Percentiles rank a stretch among this genome's conserved stretches.
Conservation (phyloP, 139 green algal genomes). For the Nannochloris sp. region DNA sequence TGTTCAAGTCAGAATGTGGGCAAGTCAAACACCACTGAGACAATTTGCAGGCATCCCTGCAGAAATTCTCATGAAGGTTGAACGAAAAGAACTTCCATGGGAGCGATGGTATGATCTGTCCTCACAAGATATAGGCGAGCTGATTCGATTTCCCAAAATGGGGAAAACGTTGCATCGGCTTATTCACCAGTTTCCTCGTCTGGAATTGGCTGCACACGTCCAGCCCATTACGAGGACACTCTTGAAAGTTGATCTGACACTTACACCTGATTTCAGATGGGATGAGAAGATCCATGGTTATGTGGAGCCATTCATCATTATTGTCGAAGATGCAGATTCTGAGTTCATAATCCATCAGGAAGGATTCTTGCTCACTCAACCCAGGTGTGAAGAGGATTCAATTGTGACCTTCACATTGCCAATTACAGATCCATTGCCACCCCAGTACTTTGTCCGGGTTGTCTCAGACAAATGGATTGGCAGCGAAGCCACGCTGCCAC, state of each 20-base stretch:
- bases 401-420: conserved; percentile 87
- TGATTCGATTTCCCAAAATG: conserved; percentile 91
- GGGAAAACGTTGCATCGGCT: conserved; percentile 90
- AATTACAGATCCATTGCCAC: conserved; percentile 86
- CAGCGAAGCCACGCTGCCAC: conserved; percentile 76
- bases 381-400: conserved; percentile 72
- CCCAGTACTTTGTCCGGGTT: conserved; percentile 93
- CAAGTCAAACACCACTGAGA: conserved; percentile 78
- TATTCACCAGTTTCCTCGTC: conserved; percentile 89
- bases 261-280: conserved; percentile 97
- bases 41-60: conserved; percentile 76
- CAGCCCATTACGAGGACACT: conserved; percentile 90
- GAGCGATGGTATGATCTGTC: conserved; percentile 95
- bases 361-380: conserved; percentile 89
- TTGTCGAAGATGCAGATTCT: conserved; percentile 81
- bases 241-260: conserved; percentile 90
- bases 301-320: conserved; percentile 92
- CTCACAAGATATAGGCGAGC: conserved; percentile 77
- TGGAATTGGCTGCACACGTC: conserved; percentile 89
- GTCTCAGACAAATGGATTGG: conserved; percentile 80
- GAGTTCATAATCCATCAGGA: conserved; percentile 91
- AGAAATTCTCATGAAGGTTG: conserved; percentile 57
- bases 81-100: conserved; percentile 93
- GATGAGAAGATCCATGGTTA: conserved; percentile 82
- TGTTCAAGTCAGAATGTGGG: conserved; percentile 84